Evolutionary conservation across 148 eudicot genomes (phyloP).

Genomic region (Fagopyrum esculentum): DNA sequence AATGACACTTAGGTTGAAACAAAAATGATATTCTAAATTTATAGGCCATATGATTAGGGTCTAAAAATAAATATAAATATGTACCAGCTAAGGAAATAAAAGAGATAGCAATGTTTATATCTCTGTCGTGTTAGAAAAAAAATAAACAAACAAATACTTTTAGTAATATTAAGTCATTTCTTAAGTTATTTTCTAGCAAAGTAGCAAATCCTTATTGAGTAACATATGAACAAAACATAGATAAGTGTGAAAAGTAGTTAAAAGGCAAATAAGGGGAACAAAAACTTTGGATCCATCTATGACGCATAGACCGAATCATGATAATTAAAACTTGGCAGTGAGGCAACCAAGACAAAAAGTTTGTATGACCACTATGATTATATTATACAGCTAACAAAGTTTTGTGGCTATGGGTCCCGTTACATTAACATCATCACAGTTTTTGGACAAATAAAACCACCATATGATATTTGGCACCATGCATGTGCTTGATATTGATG

Average conservation of each 20-base stretch:
- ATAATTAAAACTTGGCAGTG: constrained; percentile 9
- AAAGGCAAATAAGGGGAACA: constrained; percentile 2
- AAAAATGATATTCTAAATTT: too few species aligned
- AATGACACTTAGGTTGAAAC: too few species aligned
- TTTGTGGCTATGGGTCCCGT: constrained; percentile 11
- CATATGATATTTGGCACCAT: constrained; percentile 10
- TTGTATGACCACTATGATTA: constrained; percentile 8
- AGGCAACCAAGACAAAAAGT: constrained; percentile 11
- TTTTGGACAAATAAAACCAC: constrained; percentile 1
- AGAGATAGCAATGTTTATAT: too few species aligned
- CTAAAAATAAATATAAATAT: too few species aligned
- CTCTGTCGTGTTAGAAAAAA: too few species aligned
- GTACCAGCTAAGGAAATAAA: too few species aligned
- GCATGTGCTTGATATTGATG: constrained; percentile 10
- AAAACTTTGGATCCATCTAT: constrained; percentile 11
- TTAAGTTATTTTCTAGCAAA: too few species aligned
- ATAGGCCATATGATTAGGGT: too few species aligned
- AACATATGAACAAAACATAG: not conserved
- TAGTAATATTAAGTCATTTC: too few species aligned
- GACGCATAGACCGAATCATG: constrained; percentile 8
- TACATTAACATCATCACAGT: constrained; percentile 8
- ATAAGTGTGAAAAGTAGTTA: not conserved
- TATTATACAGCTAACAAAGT: constrained; percentile 9
- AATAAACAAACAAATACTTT: too few species aligned
- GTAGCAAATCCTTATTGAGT: too few species aligned